These are phyloP conservation scores for Melastoma malabathricum DNA, from an alignment of 345 rosid genomes.

Conservation along the genomic window DNA sequence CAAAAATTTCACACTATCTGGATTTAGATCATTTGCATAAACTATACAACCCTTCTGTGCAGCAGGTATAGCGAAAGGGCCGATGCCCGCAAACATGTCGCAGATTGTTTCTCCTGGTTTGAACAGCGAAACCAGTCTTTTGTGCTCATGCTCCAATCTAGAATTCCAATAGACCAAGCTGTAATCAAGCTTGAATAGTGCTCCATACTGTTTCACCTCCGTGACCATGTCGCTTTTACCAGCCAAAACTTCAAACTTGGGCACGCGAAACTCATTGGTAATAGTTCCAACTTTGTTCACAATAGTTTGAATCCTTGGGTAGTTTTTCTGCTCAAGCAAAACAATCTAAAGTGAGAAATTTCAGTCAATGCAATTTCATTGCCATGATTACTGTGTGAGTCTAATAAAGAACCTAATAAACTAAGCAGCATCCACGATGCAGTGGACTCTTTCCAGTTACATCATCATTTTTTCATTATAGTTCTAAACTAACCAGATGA, in stretches of 20 bases:
- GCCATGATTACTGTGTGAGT: too few species aligned
- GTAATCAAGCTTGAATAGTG: conserved; percentile 81
- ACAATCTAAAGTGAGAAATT: not conserved
- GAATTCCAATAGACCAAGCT: conserved; percentile 90
- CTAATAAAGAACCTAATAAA: too few species aligned
- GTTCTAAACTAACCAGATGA: too few species aligned
- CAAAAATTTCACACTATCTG: conserved; percentile 64
- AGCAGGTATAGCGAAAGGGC: conserved; percentile 93
- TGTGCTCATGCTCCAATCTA: conserved; percentile 89
- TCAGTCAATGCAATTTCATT: not conserved
- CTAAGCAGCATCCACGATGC: too few species aligned
- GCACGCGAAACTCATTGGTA: conserved; percentile 84
- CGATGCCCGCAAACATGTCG: conserved; percentile 97
- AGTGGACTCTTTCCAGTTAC: too few species aligned
- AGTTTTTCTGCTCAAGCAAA: conserved; percentile 52
- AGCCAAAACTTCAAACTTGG: conserved; percentile 80
- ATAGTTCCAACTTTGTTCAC: conserved; percentile 80
- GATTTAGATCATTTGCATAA: conserved; percentile 83
- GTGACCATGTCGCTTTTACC: conserved; percentile 75
- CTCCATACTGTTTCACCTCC: conserved; percentile 88
- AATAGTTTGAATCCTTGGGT: conserved; percentile 70
- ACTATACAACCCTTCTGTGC: conserved; percentile 84
- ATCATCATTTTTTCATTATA: too few species aligned
- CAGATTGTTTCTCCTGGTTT: conserved; percentile 71
- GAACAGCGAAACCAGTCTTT: conserved; percentile 60